Percentiles rank a stretch among this genome's conserved stretches.
phyloP scores from a whole-genome alignment of 73 alveolate genomes.

The Stentor roeselii region DNA sequence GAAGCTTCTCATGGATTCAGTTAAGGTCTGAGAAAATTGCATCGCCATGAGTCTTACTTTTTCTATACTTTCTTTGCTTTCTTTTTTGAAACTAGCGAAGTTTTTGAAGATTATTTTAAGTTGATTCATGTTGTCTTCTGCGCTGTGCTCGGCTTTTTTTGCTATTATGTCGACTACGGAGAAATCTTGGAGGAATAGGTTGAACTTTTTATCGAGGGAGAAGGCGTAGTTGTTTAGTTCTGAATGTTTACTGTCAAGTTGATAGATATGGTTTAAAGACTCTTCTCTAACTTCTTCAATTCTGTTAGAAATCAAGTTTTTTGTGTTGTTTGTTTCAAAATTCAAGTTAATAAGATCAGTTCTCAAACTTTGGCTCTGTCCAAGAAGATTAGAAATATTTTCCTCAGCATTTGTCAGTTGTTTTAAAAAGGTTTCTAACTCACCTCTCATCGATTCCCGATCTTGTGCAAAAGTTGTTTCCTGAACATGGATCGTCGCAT shows the following conservation, averaged over 20 bases:
- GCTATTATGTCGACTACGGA: background rate
- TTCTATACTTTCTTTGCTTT: background rate
- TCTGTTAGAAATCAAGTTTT: background rate
- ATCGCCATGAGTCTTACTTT: constrained; percentile 9
- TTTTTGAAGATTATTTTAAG: background rate
- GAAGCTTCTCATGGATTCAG: background rate
- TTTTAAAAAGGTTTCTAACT: background rate
- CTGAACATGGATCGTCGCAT: background rate
- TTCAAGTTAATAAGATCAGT: background rate
- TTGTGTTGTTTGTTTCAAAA: background rate
- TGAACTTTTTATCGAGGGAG: background rate
- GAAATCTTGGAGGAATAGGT: background rate
- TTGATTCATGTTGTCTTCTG: background rate
- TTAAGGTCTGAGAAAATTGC: background rate
- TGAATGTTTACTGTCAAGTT: background rate
- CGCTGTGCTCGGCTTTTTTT: constrained; percentile 1
- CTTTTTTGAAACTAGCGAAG: background rate
- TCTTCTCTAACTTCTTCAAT: background rate
- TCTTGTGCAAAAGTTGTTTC: constrained; percentile 22
- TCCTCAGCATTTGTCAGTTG: background rate
- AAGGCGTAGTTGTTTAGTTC: background rate
- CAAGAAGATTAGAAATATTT: background rate
- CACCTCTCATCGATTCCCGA: background rate
- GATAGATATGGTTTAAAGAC: background rate
- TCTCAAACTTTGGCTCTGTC: background rate